Conservation (phyloP, 148 eudicot genomes). For the Suaeda aralocaspica region DNA sequence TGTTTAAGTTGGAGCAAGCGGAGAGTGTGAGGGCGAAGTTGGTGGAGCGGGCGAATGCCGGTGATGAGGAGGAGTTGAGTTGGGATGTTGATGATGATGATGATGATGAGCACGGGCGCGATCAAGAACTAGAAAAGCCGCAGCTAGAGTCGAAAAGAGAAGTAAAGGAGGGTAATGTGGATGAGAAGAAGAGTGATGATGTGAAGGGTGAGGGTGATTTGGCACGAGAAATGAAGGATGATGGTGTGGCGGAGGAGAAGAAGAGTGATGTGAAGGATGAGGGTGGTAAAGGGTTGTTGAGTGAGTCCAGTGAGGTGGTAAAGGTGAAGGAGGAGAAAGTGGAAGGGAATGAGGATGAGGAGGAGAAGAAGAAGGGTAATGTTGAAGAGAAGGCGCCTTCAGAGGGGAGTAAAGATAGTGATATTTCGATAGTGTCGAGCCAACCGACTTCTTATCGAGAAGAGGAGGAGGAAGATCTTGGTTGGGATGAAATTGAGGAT, state of each 20-base stretch:
- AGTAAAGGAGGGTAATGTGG: too few relatives aligned
- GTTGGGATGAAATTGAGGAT: constrained; percentile 93
- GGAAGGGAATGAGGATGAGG: constrained; percentile 24
- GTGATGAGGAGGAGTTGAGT: constrained; percentile 63
- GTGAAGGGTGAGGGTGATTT: too few relatives aligned
- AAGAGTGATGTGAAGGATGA: constrained; percentile 27
- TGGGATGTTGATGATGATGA: constrained; percentile 95
- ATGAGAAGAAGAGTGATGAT: too few relatives aligned
- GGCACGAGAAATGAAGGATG: constrained; percentile 21
- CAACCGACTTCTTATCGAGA: constrained; percentile 47
- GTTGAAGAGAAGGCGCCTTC: constrained; percentile 31
- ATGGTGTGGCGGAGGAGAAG: constrained; percentile 52
- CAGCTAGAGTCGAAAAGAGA: not conserved
- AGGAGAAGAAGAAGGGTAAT: constrained; percentile 15
- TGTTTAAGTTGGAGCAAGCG: constrained; percentile 48
- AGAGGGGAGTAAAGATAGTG: constrained; percentile 52
- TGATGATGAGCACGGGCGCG: not conserved
- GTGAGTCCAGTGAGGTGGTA: constrained; percentile 22
- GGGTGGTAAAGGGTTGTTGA: constrained; percentile 15
- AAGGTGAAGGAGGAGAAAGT: constrained; percentile 23
- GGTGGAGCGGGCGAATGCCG: constrained; percentile 67
- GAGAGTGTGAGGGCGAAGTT: constrained; percentile 59
- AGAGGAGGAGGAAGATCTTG: constrained; percentile 77
- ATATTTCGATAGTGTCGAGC: constrained; percentile 51
- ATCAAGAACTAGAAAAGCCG: not conserved